Base-by-base conservation (phyloP, 140 eudicot genomes). In the Anethum foeniculum region DNA sequence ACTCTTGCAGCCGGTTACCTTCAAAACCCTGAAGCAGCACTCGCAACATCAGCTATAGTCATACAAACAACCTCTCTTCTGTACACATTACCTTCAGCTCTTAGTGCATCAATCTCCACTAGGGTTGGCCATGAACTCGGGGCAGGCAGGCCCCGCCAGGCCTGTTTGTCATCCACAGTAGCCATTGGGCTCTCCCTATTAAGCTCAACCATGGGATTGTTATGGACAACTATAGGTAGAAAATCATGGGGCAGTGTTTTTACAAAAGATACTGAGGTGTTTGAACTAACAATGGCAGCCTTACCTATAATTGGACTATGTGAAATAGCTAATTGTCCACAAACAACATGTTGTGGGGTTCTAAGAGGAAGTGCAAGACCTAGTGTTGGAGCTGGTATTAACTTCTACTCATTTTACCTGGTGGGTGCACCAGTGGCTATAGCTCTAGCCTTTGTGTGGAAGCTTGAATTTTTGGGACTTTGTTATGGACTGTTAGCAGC, bases 401-500 rank as follows among this genome's bases (percentile, higher is more conserved):
- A 93, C 76, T 85, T 95, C 77, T 95, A 91, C 82, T 88, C 97
- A n/a, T 95, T 95, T 81, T 95, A 95, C 84, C 81, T 95, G 86
- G 93, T 95, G 82, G 99, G 99, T 39, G 85, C 95, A 76, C 98
- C 99, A 14, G 90, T 95, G 46, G 99, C 99, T 25, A 86, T 93
- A 60, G 79, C 78, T 64, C 85, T 93, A 81, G 97, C 91, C 36
- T 95, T 92, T 82, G 83, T 84, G 67, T 87, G 94, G 87, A 80
- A 86, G 69, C 82, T 90, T 25, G 92, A 86, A n/a, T 95, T 89
- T 84, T 76, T 83, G 84, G 99, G 99, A 54, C 91, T 95, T 56
- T 95, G 98, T 80, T 95, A 92, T 81, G 99, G 99, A 77, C 98
- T 95, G 83, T 82, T 95, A 79, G 99, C 96, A 7, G 99, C 99